phyloP scores from a whole-genome alignment of 148 eudicot genomes.

The Chenopodium formosanum region DNA sequence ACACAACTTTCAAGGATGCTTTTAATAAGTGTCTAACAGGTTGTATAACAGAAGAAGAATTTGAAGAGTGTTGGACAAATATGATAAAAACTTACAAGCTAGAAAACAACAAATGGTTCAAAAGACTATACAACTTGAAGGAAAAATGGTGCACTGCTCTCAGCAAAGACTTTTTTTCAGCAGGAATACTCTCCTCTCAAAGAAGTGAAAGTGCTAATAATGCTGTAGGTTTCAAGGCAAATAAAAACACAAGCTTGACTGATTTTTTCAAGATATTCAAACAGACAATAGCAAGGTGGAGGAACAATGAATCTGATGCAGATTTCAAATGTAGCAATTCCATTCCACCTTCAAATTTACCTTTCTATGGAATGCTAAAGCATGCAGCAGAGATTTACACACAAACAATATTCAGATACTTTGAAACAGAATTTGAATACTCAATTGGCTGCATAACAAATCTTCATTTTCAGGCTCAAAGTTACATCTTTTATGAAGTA shows the following conservation, averaged over 20 bases:
- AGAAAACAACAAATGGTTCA: not conserved
- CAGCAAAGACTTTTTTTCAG: not conserved
- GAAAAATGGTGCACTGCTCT: slow-evolving; percentile 14
- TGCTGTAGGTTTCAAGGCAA: not conserved
- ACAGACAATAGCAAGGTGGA: not conserved
- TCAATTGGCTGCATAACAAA: too few species aligned
- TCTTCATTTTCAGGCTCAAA: too few species aligned
- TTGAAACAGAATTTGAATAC: not conserved
- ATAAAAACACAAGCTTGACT: not conserved
- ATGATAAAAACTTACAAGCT: not conserved
- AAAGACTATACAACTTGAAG: not conserved
- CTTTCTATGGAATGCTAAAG: too few species aligned
- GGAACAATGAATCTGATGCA: not conserved
- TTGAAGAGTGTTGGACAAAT: not conserved
- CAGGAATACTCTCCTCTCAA: too few species aligned
- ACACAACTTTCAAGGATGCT: not conserved
- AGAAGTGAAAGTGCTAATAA: not conserved
- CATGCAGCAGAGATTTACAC: too few species aligned
- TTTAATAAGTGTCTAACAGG: not conserved
- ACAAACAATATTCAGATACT: not conserved
- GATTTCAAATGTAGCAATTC: not conserved
- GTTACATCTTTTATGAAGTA: not conserved
- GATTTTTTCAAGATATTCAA: not conserved
- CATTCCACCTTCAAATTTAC: too few species aligned
- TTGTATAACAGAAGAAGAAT: not conserved